Conservation (phyloP, 805 yeast species). For the Wickerhamomyces silvicola region DNA sequence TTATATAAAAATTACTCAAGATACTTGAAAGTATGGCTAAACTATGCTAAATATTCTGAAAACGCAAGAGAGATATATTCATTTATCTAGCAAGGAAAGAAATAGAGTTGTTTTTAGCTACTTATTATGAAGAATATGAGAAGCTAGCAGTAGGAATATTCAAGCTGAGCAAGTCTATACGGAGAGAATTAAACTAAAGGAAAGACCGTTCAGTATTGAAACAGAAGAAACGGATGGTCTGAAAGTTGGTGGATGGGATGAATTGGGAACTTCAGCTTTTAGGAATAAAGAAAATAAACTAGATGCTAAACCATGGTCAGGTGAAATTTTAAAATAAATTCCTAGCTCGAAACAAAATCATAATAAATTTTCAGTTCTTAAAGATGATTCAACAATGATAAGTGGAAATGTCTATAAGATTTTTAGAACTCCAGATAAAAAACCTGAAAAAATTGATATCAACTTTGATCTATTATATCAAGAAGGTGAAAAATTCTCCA, state of each 20-base stretch:
- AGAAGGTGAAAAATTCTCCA: conserved; percentile 45
- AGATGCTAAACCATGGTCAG: conserved; percentile 54
- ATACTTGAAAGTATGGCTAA: conserved; percentile 75
- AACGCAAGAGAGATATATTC: conserved; percentile 66
- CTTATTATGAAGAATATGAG: conserved; percentile 78
- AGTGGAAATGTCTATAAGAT: conserved; percentile 40
- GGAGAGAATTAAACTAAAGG: conserved; percentile 50
- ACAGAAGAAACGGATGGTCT: conserved; percentile 8
- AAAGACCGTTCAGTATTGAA: conserved; percentile 48
- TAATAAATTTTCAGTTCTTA: conserved; percentile 31
- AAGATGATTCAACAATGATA: conserved; percentile 27
- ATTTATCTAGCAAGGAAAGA: conserved; percentile 61
- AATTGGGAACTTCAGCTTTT: conserved; percentile 40
- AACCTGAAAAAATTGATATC: conserved; percentile 50
- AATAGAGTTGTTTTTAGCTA: conserved; percentile 62
- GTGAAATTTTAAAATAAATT: conserved; percentile 48
- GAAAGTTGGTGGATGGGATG: conserved; percentile 34
- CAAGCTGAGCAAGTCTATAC: conserved; percentile 58
- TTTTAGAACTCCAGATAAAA: conserved; percentile 50
- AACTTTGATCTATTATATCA: conserved; percentile 52
- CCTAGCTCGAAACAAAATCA: conserved; percentile 9
- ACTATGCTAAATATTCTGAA: conserved; percentile 62
- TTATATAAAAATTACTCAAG: conserved; percentile 80
- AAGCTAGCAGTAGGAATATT: conserved; percentile 34
- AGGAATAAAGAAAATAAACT: conserved; percentile 60